phyloP scores from a whole-genome alignment of 139 green algal species.

The Ettlia oleoabundans region DNA sequence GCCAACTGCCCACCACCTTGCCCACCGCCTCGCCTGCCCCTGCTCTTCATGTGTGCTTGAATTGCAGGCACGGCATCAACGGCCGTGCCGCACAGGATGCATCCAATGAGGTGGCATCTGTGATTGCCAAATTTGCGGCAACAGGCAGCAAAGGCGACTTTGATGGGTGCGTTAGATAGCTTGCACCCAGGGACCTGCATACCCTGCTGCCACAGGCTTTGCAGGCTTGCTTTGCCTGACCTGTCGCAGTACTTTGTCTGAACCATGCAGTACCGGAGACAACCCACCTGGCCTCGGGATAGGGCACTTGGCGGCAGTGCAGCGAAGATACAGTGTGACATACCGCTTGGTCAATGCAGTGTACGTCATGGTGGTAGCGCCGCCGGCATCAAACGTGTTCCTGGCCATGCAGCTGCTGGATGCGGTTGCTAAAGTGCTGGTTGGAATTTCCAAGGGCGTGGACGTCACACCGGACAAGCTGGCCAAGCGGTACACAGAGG shows the following conservation, averaged over 20 bases:
- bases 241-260: neutral
- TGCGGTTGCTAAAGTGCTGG: conserved; percentile 40
- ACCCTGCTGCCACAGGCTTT: neutral
- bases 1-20: neutral
- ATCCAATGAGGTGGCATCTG: conserved; percentile 30
- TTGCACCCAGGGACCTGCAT: too few species aligned
- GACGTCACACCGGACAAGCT: conserved; percentile 61
- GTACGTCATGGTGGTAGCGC: conserved; percentile 49
- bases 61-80: conserved; percentile 43
- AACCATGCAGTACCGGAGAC: conserved; percentile 48
- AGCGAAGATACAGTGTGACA: conserved; percentile 47
- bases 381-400: conserved; percentile 45
- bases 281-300: conserved; percentile 46
- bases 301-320: conserved; percentile 39
- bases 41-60: neutral
- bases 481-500: conserved; percentile 50
- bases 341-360: conserved; percentile 57
- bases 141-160: conserved; percentile 25
- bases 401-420: conserved; percentile 52
- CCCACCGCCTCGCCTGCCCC: neutral
- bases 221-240: too few species aligned
- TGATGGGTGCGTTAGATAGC: conserved; percentile 23
- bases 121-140: conserved; percentile 40
- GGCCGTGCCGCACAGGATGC: conserved; percentile 43
- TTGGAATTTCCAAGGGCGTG: conserved; percentile 33